These are phyloP conservation scores for Colletotrichum tabaci DNA, from an alignment of 2,329 filamentous ascomycete genomes.

Conservation along the genomic window DNA sequence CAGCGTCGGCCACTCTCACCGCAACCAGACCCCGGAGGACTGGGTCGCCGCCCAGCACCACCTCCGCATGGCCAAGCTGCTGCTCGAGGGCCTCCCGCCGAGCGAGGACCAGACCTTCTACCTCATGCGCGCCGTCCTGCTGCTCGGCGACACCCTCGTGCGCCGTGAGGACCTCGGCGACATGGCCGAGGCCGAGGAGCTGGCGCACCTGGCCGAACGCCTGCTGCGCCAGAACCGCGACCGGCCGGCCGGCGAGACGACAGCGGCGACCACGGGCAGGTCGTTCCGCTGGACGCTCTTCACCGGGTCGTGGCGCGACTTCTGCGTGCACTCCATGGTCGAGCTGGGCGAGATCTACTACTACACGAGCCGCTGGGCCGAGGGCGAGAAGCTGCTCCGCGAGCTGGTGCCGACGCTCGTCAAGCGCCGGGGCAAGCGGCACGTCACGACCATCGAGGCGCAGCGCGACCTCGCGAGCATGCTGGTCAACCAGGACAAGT, in stretches of 20 bases:
- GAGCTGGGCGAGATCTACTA: constrained; percentile 46
- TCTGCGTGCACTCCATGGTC: constrained; percentile 44
- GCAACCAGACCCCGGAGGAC: constrained; percentile 41
- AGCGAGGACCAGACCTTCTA: constrained; percentile 41
- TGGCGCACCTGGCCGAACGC: constrained; percentile 38
- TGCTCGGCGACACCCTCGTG: constrained; percentile 43
- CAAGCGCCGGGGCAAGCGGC: constrained; percentile 34
- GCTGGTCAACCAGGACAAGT: constrained; percentile 44
- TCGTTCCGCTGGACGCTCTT: constrained; percentile 38
- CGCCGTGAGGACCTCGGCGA: constrained; percentile 42
- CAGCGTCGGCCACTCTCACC: constrained; percentile 42
- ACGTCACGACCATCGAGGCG: constrained; percentile 43
- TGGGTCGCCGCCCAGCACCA: constrained; percentile 40
- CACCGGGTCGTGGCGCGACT: constrained; percentile 42
- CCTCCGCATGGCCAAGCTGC: constrained; percentile 39
- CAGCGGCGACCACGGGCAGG: neutral
- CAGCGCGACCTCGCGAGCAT: constrained; percentile 44
- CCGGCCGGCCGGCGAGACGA: neutral
- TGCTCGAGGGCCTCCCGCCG: constrained; percentile 35
- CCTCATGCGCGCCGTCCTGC: constrained; percentile 42
- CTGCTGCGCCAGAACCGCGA: constrained; percentile 33
- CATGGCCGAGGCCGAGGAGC: constrained; percentile 37
- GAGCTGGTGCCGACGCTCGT: constrained; percentile 42
- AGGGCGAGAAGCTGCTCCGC: constrained; percentile 43
- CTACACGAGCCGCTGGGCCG: constrained; percentile 43